These are phyloP conservation scores for Paraurostyla sp. DNA, from an alignment of 73 alveolate genomes.

Conservation along the genomic window DNA sequence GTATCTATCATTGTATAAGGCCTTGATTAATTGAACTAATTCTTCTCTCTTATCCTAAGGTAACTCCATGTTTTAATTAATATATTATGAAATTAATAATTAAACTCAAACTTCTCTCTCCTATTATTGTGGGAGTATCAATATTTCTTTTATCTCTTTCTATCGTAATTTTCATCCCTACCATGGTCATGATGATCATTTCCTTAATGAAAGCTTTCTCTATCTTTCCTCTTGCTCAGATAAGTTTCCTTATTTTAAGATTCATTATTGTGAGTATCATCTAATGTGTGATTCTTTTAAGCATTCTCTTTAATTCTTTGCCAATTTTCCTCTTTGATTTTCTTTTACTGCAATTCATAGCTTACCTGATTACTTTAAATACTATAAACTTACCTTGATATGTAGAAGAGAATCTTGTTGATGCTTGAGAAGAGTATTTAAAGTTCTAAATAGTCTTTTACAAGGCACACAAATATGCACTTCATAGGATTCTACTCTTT, in stretches of 20 bases:
- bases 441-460: slow-evolving; percentile 54
- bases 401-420: slow-evolving; percentile 41
- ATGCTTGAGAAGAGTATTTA: slow-evolving; percentile 38
- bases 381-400: slow-evolving; percentile 14
- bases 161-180: background rate
- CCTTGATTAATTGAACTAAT: background rate
- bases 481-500: slow-evolving; percentile 20
- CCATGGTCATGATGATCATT: background rate
- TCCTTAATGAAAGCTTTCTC: background rate
- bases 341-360: slow-evolving; percentile 35
- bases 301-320: slow-evolving; percentile 32
- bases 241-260: too few species aligned
- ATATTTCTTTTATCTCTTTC: slow-evolving; percentile 23
- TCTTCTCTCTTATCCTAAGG: slow-evolving; percentile 1
- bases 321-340: slow-evolving; percentile 30
- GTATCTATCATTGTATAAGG: slow-evolving; percentile 5
- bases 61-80: background rate
- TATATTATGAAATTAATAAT: background rate
- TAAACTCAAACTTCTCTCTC: background rate
- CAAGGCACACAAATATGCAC: slow-evolving; percentile 64
- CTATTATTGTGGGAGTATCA: background rate
- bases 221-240: background rate
- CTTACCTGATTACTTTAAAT: background rate
- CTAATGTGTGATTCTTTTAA: background rate
- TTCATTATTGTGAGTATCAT: background rate